Evolutionary conservation across 2,329 filamentous ascomycete genomes (phyloP), one percentile per base, ranked within the genome.

Genomic region (Cordyceps fumosorosea): DNA sequence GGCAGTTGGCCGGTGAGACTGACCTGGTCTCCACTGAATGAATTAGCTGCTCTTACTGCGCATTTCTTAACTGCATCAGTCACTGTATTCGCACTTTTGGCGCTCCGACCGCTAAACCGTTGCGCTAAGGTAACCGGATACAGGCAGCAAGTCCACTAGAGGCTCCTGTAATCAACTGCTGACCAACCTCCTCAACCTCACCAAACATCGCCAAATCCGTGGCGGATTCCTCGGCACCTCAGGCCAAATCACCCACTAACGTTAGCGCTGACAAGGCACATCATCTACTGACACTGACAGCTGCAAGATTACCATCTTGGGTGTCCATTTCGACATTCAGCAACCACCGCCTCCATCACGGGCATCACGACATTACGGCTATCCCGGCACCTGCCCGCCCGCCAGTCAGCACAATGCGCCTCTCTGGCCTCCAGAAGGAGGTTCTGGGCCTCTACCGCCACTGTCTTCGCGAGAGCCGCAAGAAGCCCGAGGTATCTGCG

Each of bases 381-480:
- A 26, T 18, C n/a, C 42, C 58, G 32, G 58, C 58, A 55, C 11
- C 6, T 55, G 6, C 29, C 2, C 37, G 8, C 18, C 20, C 24
- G 40, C 51, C 51, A 48, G 40, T 60, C 51, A 61, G 65, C 51
- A 42, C 11, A 54, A 72, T 70, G 69, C 68, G 86, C 68, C 79
- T 93, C 29, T 96, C 93, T 8, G 95, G 95, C 42, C 80, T 98
- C n/a, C 93, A 98, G 73, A 88, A 85, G 69, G 91, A 96, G 70
- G 93, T 97, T 3, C 75, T 98, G 57, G 81, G 86, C 40, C 84
- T 99, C 16, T 99, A 98, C 74, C 87, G 93, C 63, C 84, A 86
- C 71, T 98, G 93, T 70, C 79, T 99, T 29, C 85, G 93, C 64
- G 90, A 90, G 70, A 87, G 89, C 63, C 85, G 88, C 64, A 88